Evolutionary conservation across 106 monocot species (phyloP).

Genomic region (Amphibolis antarctica): DNA sequence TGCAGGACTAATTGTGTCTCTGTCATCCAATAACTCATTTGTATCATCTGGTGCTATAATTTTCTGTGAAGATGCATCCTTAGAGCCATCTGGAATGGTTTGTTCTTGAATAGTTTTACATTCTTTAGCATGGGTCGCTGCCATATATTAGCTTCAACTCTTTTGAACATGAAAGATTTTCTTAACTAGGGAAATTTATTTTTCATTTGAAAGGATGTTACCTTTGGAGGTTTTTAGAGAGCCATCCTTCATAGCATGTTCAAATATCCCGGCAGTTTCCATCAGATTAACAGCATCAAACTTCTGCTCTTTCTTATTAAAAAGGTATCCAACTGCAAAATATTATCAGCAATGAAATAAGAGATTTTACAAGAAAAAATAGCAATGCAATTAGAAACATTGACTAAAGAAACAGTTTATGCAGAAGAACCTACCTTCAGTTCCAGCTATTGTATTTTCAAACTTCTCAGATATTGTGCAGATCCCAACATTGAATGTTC

Average conservation of each 20-base stretch:
- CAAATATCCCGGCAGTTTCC: background rate
- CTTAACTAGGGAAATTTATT: background rate
- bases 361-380: background rate
- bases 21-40: background rate
- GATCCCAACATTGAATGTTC: conserved; percentile 18
- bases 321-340: conserved; percentile 13
- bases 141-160: too few relatives aligned
- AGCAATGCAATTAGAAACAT: background rate
- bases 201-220: background rate
- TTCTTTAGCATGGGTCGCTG: background rate
- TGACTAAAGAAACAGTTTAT: background rate
- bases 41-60: background rate
- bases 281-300: background rate
- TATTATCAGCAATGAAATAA: background rate
- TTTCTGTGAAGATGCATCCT: conserved; percentile 4
- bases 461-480: conserved; percentile 11
- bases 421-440: conserved; percentile 11
- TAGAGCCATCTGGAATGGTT: background rate
- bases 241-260: background rate
- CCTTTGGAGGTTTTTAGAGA: background rate
- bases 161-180: too few relatives aligned
- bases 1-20: background rate
- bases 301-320: conserved; percentile 11
- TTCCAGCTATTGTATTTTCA: conserved; percentile 13
- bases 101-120: background rate